phyloP scores from a whole-genome alignment of 2,329 filamentous ascomycete species.

The Aspergillus alliaceus region DNA sequence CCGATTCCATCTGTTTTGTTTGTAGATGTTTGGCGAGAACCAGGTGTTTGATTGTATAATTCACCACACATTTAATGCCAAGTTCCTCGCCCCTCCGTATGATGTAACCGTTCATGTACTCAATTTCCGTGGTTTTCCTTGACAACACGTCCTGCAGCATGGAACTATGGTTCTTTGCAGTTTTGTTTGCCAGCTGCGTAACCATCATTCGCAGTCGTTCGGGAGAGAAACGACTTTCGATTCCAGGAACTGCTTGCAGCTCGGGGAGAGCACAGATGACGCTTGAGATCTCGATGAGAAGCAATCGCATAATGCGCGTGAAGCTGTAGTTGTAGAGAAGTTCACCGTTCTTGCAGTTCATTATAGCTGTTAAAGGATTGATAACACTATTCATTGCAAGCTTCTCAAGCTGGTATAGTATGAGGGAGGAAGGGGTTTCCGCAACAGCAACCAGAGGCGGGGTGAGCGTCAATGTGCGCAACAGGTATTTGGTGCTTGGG shows the following conservation, averaged over 20 bases:
- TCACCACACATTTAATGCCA: conserved; percentile 70
- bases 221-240: conserved; percentile 60
- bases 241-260: conserved; percentile 60
- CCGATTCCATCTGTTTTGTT: conserved; percentile 31
- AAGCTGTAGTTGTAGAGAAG: conserved; percentile 67
- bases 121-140: conserved; percentile 70
- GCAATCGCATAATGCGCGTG: conserved; percentile 64
- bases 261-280: conserved; percentile 77
- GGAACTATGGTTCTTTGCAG: conserved; percentile 59
- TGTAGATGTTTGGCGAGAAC: conserved; percentile 68
- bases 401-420: conserved; percentile 74
- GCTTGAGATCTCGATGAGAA: conserved; percentile 71
- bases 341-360: conserved; percentile 73
- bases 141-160: conserved; percentile 67
- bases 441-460: conserved; percentile 62
- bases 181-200: conserved; percentile 54
- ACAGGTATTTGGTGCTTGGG: conserved; percentile 57
- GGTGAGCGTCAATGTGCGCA: conserved; percentile 63
- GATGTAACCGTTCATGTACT: conserved; percentile 88
- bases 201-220: conserved; percentile 63
- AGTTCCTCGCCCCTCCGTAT: conserved; percentile 69
- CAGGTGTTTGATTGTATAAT: conserved; percentile 70
- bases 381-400: conserved; percentile 74
- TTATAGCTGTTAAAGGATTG: conserved; percentile 76
- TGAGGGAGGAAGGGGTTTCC: conserved; percentile 60